Evolutionary conservation across 2,329 filamentous ascomycete species (phyloP), one percentile per base, ranked within the genome.

Genomic region (Setomelanomma holmii): DNA sequence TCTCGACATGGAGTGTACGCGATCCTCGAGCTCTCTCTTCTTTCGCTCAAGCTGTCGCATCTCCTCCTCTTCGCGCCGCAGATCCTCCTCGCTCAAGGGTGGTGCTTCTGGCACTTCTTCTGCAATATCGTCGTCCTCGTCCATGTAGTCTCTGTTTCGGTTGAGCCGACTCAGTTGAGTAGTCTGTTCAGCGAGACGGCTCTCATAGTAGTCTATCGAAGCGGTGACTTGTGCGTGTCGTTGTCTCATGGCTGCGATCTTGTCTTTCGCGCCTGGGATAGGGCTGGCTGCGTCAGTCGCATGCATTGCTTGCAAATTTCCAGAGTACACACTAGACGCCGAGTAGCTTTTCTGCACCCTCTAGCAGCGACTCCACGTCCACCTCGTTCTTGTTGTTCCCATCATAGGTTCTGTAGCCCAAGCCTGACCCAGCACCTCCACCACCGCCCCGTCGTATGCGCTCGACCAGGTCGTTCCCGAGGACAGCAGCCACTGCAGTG

Each of bases 271-370:
- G 4, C 92, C 93, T 0, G 89, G 84, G 22, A 96, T 83, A 27
- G 91, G 89, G 70, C 84, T 86, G 41, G 14, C n/a, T 5, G 44
- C 41, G 59, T 62, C 54, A 68, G 55, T 14, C 12, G 27, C 27
- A 14, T 19, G 7, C 3, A 6, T 2, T 3, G 6, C 5, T 1
- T 24, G 8, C 4, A 12, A 1, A 12, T 2, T 4, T n/a, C n/a
- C 7, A 1, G 4, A 19, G 45, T 17, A 76, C 82, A 55, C 74
- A 86, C 84, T 97, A 98, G 22, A 97, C 93, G 39, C 84, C 84
- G 63, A 92, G 93, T 23, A 98, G 83, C 79, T 92, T 96, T 79
- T 97, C 92, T 0, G 93, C 93, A 1, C 93, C 93, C 46, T 85
- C 82, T 19, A 99, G 81, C 23, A 99, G 78, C 1, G 96, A 82